Percentiles rank a stretch among this genome's conserved stretches.
Evolutionary conservation across 495 filamentous ascomycete genomes (phyloP).

Genomic region (Penicillium canescens): DNA sequence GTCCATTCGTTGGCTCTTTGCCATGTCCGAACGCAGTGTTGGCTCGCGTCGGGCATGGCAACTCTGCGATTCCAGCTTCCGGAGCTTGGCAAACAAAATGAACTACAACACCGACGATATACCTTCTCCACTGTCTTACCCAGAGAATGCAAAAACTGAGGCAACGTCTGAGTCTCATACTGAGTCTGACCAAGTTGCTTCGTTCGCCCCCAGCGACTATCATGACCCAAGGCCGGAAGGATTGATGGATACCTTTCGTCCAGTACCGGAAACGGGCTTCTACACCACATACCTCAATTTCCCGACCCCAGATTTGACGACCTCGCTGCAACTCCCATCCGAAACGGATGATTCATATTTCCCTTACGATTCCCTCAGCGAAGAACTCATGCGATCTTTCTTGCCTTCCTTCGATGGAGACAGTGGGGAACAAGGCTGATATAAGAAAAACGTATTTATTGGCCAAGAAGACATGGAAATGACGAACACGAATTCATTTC

Average conservation of each 20-base stretch:
- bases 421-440: too few species aligned
- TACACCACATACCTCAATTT: not conserved
- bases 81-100: slow-evolving; percentile 43
- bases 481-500: too few species aligned
- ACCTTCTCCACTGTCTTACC: slow-evolving; percentile 26
- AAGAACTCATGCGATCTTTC: slow-evolving; percentile 48
- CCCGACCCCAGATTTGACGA: slow-evolving; percentile 10
- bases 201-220: not conserved
- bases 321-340: slow-evolving; percentile 1
- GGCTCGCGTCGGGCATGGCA: slow-evolving; percentile 58
- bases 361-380: slow-evolving; percentile 47
- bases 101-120: slow-evolving; percentile 42
- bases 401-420: slow-evolving; percentile 26
- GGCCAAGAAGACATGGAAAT: too few species aligned
- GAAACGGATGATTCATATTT: slow-evolving; percentile 36
- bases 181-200: too few species aligned
- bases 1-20: slow-evolving; percentile 52
- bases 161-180: not conserved
- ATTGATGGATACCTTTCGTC: too few species aligned
- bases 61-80: slow-evolving; percentile 48
- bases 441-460: too few species aligned
- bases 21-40: slow-evolving; percentile 53
- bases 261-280: too few species aligned
- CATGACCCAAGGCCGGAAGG: slow-evolving; percentile 11
- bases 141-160: slow-evolving; percentile 12